Evolutionary conservation across 2,329 filamentous ascomycete species (phyloP).

Genomic region (Cytospora leucostoma): DNA sequence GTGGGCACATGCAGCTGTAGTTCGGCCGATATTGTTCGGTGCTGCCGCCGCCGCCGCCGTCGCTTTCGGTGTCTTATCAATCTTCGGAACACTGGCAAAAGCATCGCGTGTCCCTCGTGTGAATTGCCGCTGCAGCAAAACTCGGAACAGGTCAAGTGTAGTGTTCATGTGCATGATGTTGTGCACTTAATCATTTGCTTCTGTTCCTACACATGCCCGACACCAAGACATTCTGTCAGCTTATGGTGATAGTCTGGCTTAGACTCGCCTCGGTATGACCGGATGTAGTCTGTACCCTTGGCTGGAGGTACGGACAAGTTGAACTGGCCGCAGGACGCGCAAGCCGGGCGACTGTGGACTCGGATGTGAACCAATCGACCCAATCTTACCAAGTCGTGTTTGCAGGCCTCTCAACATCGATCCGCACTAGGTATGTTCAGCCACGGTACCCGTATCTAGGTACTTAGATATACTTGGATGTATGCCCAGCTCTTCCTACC

Average conservation of each 20-base stretch:
- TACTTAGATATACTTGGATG: too few relatives aligned
- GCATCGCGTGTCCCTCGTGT: background rate
- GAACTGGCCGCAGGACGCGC: background rate
- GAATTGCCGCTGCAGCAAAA: background rate
- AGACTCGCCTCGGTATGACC: background rate
- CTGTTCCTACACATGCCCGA: background rate
- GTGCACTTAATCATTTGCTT: background rate
- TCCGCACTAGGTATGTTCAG: background rate
- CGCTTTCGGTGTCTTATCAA: background rate
- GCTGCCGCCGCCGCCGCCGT: background rate
- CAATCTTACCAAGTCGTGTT: background rate
- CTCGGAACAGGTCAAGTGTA: background rate
- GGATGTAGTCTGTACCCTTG: background rate
- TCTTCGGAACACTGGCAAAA: background rate
- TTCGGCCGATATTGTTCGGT: background rate
- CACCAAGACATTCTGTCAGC: background rate
- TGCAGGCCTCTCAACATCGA: background rate
- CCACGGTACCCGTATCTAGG: too few relatives aligned
- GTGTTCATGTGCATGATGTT: background rate
- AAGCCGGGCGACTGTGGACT: background rate
- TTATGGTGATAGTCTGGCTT: background rate
- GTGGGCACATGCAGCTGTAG: background rate
- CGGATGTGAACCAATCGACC: background rate
- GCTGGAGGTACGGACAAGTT: background rate
- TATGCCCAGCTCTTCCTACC: too few relatives aligned